Percentiles rank a stretch among this genome's conserved stretches.
Evolutionary conservation across 768 basidiomycete genomes (phyloP).

Genomic region (Pleurotus eryngii): DNA sequence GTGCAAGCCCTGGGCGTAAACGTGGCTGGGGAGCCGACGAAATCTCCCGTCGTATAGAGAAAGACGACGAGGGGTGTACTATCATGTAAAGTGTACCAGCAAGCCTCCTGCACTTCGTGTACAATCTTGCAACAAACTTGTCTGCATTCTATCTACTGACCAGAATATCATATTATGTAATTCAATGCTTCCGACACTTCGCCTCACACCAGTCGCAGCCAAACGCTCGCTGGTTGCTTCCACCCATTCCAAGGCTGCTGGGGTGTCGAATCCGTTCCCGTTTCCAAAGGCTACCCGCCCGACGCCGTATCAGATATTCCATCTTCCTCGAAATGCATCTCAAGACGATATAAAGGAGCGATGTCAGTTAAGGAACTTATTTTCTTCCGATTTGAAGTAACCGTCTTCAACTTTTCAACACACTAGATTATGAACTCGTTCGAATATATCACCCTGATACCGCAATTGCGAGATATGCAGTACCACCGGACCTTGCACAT

Average conservation of each 20-base stretch:
- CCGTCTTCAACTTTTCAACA: too few relatives aligned
- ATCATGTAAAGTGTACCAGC: constrained; percentile 52
- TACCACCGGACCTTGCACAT: constrained; percentile 43
- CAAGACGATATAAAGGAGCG: constrained; percentile 62
- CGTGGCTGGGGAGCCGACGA: constrained; percentile 50
- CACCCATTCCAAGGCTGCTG: neutral
- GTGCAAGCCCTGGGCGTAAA: too few relatives aligned
- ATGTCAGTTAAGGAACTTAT: constrained; percentile 41
- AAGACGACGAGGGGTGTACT: constrained; percentile 53
- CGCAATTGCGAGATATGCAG: constrained; percentile 32
- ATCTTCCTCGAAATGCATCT: constrained; percentile 51
- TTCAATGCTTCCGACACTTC: too few relatives aligned
- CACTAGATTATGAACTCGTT: constrained; percentile 70
- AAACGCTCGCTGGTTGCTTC: neutral
- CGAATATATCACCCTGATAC: constrained; percentile 73
- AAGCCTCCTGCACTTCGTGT: too few relatives aligned
- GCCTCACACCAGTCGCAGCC: too few relatives aligned
- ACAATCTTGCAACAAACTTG: too few relatives aligned
- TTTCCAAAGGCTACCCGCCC: constrained; percentile 54
- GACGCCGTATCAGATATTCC: constrained; percentile 72
- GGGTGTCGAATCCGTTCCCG: constrained; percentile 22
- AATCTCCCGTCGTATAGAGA: constrained; percentile 51
- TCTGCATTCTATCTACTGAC: too few relatives aligned
- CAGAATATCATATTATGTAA: too few relatives aligned
- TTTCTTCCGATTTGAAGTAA: too few relatives aligned